Evolutionary conservation across 805 yeast species (phyloP).

Genomic region (Saturnispora gosingensis): DNA sequence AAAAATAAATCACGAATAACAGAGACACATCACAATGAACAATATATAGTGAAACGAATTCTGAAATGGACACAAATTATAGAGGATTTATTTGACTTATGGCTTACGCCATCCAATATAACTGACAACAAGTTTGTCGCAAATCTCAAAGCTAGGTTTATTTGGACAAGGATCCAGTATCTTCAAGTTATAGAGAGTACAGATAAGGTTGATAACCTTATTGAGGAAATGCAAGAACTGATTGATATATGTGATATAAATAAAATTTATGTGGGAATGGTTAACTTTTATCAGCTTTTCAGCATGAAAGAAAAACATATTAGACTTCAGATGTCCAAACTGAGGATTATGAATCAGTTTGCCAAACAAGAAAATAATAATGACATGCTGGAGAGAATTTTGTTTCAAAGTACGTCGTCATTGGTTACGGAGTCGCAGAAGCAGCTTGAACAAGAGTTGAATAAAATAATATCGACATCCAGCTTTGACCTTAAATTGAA

Average conservation of each 20-base stretch:
- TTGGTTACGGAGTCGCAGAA: conserved; percentile 22
- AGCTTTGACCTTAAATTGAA: conserved; percentile 59
- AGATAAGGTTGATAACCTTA: conserved; percentile 27
- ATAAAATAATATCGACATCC: conserved; percentile 49
- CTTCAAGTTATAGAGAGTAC: conserved; percentile 28
- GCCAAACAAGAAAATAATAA: conserved; percentile 36
- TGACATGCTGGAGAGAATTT: conserved; percentile 19
- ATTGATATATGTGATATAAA: conserved; percentile 17
- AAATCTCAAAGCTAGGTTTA: conserved; percentile 27
- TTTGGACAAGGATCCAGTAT: conserved; percentile 41
- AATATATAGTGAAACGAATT: conserved; percentile 34
- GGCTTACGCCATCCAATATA: background rate
- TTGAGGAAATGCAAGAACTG: conserved; percentile 22
- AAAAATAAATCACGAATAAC: conserved; percentile 12
- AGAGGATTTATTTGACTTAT: conserved; percentile 20
- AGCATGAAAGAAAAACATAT: conserved; percentile 41
- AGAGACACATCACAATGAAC: conserved; percentile 31
- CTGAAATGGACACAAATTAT: conserved; percentile 39
- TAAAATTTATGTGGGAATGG: conserved; percentile 32
- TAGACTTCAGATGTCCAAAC: conserved; percentile 56
- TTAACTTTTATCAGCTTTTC: conserved; percentile 56
- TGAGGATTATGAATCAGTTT: conserved; percentile 60
- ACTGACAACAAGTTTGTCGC: background rate
- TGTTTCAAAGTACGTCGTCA: conserved; percentile 14
- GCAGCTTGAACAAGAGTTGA: conserved; percentile 41